phyloP scores from a whole-genome alignment of 495 filamentous ascomycete genomes.

The Daldinia vernicosa region DNA sequence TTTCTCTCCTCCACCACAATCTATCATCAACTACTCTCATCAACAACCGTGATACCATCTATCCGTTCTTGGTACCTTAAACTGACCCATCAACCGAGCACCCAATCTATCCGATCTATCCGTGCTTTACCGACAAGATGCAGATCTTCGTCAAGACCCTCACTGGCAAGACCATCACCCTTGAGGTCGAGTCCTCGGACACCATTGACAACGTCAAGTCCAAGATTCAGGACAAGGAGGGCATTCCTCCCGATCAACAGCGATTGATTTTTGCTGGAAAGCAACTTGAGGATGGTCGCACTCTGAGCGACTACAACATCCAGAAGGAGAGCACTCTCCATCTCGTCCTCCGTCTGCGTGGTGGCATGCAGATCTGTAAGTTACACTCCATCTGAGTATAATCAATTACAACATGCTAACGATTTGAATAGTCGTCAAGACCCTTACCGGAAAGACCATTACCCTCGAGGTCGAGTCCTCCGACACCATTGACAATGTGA shows the following conservation, averaged over 20 bases:
- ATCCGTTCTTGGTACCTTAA: conserved; percentile 1
- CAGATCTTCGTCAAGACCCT: conserved; percentile 88
- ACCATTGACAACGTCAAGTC: conserved; percentile 99
- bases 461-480: conserved; percentile 96
- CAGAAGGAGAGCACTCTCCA: conserved; percentile 98
- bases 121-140: conserved; percentile 63
- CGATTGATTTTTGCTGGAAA: conserved; percentile 98
- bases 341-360: conserved; percentile 94
- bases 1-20: conserved; percentile 3
- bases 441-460: conserved; percentile 96
- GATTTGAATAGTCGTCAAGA: conserved; percentile 72
- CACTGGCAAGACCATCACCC: conserved; percentile 99
- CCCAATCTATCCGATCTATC: conserved; percentile 14
- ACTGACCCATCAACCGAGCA: not conserved
- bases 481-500: conserved; percentile 97
- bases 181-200: conserved; percentile 97
- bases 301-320: conserved; percentile 97
- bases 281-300: conserved; percentile 97
- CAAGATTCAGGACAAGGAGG: conserved; percentile 99
- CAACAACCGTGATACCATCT: conserved; percentile 10
- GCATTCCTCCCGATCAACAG: conserved; percentile 97
- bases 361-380: conserved; percentile 98
- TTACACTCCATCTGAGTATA: conserved; percentile 23
- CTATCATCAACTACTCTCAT: conserved; percentile 47
- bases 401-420: conserved; percentile 31